Base-by-base conservation (phyloP, 2,329 filamentous ascomycete genomes). In the Pestalotiopsis sp. region DNA sequence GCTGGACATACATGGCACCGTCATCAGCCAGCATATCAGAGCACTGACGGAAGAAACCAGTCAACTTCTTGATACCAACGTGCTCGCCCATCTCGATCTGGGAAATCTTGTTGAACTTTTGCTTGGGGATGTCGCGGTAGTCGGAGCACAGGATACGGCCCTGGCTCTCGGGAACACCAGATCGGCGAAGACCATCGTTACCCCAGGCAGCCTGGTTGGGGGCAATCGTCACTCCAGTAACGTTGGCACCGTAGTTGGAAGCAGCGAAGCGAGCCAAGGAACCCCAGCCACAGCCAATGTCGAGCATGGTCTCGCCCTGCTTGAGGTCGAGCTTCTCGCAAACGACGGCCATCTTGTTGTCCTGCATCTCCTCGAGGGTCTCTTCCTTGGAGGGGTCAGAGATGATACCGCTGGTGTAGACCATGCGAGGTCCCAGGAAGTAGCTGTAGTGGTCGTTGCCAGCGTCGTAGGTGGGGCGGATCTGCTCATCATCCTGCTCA, bases 71-170 rank as follows among this genome's bases (percentile, higher is more conserved):
- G 71, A 98, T 92, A 83, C 95, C 95, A 75, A 98, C 95, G 84
- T 98, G 95, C 86, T 98, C 95, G 69, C 93, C 94, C 95, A 98
- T 98, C 83, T 98, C 95, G 68, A 98, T 89, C 81, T 93, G 96
- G 76, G 94, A 97, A 77, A 98, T 97, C 85, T 97, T 96, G 83
- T 95, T 89, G 86, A 94, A 97, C 60, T 67, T 68, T 67, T 87
- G 86, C 31, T 63, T 14, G 71, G 91, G 83, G 73, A 96, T 94
- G 77, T 98, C 95, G 77, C 95, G 93, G 86, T 98, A 98, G 82
- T 98, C 95, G 87, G 93, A 92, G 88, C 95, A 98, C 71, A 97
- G 84, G 77, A 98, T 94, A 72, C 89, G 90, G 84, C 92, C 95
- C 85, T 98, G 95, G 74, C 91, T 88, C 81, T 97, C 93, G 65